These are phyloP conservation scores for Eimeria praecox DNA, from an alignment of 169 alveolate species.

Conservation along the genomic window DNA sequence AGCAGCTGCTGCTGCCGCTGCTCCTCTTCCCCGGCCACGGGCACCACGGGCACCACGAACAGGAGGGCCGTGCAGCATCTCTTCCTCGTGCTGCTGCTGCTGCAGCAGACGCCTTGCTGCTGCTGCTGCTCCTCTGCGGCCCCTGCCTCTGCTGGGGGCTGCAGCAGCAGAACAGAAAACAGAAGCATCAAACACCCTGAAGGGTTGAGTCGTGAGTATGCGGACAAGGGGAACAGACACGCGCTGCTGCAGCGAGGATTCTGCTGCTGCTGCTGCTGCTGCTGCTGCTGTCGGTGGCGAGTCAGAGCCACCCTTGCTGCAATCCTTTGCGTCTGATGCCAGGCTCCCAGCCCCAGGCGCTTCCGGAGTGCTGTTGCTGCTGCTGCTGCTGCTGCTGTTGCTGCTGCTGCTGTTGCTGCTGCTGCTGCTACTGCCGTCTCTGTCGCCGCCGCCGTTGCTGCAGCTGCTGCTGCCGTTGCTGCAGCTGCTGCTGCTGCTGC, in stretches of 20 bases:
- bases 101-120: slow-evolving; percentile 75
- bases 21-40: slow-evolving; percentile 72
- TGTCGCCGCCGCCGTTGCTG: not conserved
- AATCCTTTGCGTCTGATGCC: not conserved
- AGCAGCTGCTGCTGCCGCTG: slow-evolving; percentile 69
- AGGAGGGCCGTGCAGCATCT: not conserved
- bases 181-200: slow-evolving; percentile 72
- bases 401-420: not conserved
- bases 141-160: slow-evolving; percentile 59
- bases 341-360: not conserved
- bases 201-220: slow-evolving; percentile 71
- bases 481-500: slow-evolving; percentile 7
- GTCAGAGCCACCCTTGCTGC: slow-evolving; percentile 17
- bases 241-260: not conserved
- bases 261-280: slow-evolving; percentile 54
- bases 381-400: not conserved
- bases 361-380: slow-evolving; percentile 7
- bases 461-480: slow-evolving; percentile 10
- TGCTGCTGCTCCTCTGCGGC: slow-evolving; percentile 77
- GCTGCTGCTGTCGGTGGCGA: slow-evolving; percentile 19
- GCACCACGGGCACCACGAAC: slow-evolving; percentile 49
- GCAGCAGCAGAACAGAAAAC: slow-evolving; percentile 60
- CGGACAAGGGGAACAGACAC: slow-evolving; percentile 72
- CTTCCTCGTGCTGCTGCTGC: slow-evolving; percentile 74
- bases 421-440: not conserved